Evolutionary conservation across 371 early-diverging fungal species (phyloP).

Genomic region (Lichtheimia hyalospora): DNA sequence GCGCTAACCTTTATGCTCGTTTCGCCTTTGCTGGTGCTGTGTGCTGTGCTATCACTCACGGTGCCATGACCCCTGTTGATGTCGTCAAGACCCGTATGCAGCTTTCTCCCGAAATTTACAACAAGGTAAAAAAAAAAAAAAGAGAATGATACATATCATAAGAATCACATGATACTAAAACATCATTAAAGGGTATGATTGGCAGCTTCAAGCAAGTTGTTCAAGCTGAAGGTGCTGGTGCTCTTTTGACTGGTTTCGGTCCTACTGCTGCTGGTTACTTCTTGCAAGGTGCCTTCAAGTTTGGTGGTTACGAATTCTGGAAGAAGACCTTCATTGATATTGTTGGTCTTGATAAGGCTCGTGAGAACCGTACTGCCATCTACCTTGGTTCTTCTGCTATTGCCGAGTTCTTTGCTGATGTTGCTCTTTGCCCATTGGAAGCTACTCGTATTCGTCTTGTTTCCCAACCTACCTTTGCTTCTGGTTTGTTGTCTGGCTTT

Average conservation of each 20-base stretch:
- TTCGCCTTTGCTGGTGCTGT: slow-evolving; percentile 77
- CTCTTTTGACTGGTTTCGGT: slow-evolving; percentile 82
- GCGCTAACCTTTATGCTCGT: slow-evolving; percentile 67
- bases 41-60: slow-evolving; percentile 77
- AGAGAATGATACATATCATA: slow-evolving; percentile 8
- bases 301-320: slow-evolving; percentile 89
- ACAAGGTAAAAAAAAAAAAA: slow-evolving; percentile 61
- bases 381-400: slow-evolving; percentile 82
- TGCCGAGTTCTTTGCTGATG: slow-evolving; percentile 93
- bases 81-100: slow-evolving; percentile 74
- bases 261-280: slow-evolving; percentile 88
- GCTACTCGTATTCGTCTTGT: slow-evolving; percentile 81
- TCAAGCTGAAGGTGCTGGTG: slow-evolving; percentile 82
- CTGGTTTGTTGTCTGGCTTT: slow-evolving; percentile 66
- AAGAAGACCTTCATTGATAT: slow-evolving; percentile 77
- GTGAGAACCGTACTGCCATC: slow-evolving; percentile 81
- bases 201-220: slow-evolving; percentile 71
- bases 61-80: slow-evolving; percentile 67
- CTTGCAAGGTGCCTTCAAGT: slow-evolving; percentile 91
- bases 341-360: slow-evolving; percentile 76
- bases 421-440: slow-evolving; percentile 81
- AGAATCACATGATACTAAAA: not conserved
- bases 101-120: slow-evolving; percentile 66
- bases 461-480: slow-evolving; percentile 72
- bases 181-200: slow-evolving; percentile 44